Evolutionary conservation across 805 yeast genomes (phyloP), one percentile per base, ranked within the genome.

Genomic region (Maudiozyma turicensis): DNA sequence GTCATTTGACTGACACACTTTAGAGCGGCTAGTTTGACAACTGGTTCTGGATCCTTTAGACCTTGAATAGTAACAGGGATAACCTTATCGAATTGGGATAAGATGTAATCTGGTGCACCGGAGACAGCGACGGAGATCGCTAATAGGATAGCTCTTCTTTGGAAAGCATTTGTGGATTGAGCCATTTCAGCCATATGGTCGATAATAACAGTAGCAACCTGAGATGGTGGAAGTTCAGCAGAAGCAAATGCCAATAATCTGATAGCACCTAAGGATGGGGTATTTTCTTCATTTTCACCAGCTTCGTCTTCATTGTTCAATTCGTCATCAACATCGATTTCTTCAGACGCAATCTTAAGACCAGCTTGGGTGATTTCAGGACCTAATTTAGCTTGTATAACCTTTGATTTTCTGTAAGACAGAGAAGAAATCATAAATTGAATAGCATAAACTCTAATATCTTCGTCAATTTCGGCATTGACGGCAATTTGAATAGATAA

Each of bases 41-140:
- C 67, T 44, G 82, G 72, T 58, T 85, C 82, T 14, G 77, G 54
- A 66, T 88, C 95, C 61, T 82, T 81, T 61, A 93, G 75, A 56
- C 96, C 96, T 46, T 75, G 69, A 47, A 86, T 75, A 44, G 91
- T 70, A 50, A 81, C 77, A 46, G 88, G 87, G 48, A 89, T 76
- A 53, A 93, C 71, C 61, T 81, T 82, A 51, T 78, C 77, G 52
- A 90, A 70, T 63, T 89, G 91, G 44, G 84, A 75, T 44, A 89
- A 77, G 59, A 86, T 77, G 67, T 76, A 91, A 63, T 93, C 99
- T 53, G 98, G 98, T 40, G 98, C 91, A 65, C 98, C 99, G 54
- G 85, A 78, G 43, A 86, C 86, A 47, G 91, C 81, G 50, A 81
- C 86, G 58, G 95, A 88, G 54, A 93, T 72, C 34, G 95, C 78